Conservation (phyloP, 345 rosid genomes). For the rapeseed (Brassica napus) region DNA sequence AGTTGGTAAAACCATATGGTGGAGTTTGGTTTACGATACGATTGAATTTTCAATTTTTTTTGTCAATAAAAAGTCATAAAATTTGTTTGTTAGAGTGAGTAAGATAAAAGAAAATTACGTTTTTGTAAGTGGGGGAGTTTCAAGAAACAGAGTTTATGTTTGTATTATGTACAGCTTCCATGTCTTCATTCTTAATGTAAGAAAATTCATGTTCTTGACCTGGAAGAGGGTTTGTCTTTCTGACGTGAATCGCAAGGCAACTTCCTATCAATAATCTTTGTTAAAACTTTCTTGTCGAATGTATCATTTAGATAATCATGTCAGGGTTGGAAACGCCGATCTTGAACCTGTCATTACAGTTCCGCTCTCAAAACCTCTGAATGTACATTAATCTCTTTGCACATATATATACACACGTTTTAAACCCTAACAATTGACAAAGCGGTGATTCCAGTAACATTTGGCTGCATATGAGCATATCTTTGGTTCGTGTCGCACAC, state of each 20-base stretch:
- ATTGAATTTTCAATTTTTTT: slow-evolving; percentile 36
- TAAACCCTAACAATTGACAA: too few species aligned
- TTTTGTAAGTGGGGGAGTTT: slow-evolving; percentile 26
- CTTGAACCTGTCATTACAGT: too few species aligned
- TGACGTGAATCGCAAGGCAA: not conserved
- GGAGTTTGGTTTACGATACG: slow-evolving; percentile 31
- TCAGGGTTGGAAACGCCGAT: not conserved
- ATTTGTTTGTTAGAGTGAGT: slow-evolving; percentile 23
- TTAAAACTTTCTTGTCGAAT: not conserved
- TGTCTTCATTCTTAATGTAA: slow-evolving; percentile 40
- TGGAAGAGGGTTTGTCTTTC: not conserved
- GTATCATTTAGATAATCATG: not conserved
- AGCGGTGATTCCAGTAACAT: too few species aligned
- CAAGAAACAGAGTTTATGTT: slow-evolving; percentile 21
- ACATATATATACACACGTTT: too few species aligned
- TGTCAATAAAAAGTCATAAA: slow-evolving; percentile 34
- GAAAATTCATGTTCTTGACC: slow-evolving; percentile 27
- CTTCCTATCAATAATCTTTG: not conserved
- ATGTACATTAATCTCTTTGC: too few species aligned
- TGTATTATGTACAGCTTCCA: slow-evolving; percentile 34
- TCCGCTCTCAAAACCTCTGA: too few species aligned
- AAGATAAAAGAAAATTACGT: not conserved
- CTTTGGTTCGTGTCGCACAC: too few species aligned
- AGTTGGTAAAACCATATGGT: slow-evolving; percentile 32
- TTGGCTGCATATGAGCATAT: too few species aligned